Percentiles rank a stretch among this genome's conserved stretches.
phyloP scores from a whole-genome alignment of 23 red algal species.

The Gracilaria domingensis region DNA sequence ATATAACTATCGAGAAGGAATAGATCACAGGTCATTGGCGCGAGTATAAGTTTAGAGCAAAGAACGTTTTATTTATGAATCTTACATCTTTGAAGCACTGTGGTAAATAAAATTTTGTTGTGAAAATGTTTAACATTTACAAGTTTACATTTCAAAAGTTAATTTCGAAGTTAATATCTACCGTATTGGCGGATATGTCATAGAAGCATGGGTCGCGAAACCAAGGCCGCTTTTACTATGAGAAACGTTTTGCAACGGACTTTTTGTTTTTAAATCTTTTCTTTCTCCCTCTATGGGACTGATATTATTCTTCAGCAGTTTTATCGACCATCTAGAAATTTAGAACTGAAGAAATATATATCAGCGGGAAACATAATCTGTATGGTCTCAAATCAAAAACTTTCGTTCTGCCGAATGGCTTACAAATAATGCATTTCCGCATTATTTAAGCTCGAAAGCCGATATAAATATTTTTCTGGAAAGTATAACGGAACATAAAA shows the following conservation, averaged over 20 bases:
- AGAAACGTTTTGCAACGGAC: background rate
- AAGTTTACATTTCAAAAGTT: background rate
- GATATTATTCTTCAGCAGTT: conserved; percentile 6
- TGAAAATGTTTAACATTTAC: background rate
- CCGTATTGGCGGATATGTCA: background rate
- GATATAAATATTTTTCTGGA: background rate
- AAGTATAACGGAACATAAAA: background rate
- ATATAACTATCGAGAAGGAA: background rate
- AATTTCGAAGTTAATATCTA: background rate
- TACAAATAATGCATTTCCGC: background rate
- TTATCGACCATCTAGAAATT: no score
- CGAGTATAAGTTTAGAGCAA: background rate
- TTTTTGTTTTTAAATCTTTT: background rate
- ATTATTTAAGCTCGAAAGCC: background rate
- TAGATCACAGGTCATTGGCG: background rate
- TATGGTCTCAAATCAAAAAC: no score
- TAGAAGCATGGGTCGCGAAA: background rate
- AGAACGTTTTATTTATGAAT: background rate
- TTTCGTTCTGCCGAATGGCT: no score
- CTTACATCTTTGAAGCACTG: background rate
- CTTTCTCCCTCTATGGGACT: background rate
- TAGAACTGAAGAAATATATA: no score
- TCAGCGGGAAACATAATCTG: no score
- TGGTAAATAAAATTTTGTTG: background rate
- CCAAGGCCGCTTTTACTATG: background rate